A percentile compares a stretch with the other conserved stretches of the same genome.
Evolutionary conservation across 306 rosid genomes (phyloP).

Genomic region (Rubus parviflorus): DNA sequence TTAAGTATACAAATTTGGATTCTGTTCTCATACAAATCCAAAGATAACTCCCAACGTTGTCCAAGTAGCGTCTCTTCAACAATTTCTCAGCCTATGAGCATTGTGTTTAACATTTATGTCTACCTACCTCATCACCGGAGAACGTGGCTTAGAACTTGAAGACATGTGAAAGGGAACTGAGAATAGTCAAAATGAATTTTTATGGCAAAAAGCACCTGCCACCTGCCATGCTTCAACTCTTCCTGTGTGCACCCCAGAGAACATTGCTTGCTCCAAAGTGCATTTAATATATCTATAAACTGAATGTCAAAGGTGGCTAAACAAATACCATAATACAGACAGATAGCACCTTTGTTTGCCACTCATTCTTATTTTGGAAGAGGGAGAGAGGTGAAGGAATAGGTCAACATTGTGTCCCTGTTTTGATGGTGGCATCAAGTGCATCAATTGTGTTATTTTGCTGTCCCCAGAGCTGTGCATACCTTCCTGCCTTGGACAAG

Average conservation of each 20-base stretch:
- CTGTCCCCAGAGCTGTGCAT: constrained; percentile 97
- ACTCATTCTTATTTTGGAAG: constrained; percentile 1
- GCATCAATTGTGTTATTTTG: constrained; percentile 82
- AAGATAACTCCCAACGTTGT: background rate
- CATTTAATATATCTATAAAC: constrained; percentile 18
- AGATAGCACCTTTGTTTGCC: background rate
- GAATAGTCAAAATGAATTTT: background rate
- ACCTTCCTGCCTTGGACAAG: constrained; percentile 79
- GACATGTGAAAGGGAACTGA: background rate
- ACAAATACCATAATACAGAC: constrained; percentile 3
- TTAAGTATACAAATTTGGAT: background rate
- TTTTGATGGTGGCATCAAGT: constrained; percentile 57
- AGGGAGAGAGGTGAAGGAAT: constrained; percentile 14
- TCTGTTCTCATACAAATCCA: background rate
- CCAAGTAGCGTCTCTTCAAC: background rate
- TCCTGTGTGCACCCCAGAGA: background rate
- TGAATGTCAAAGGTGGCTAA: constrained; percentile 17
- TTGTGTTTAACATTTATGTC: background rate
- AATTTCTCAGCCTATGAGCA: constrained; percentile 5
- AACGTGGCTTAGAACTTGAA: background rate
- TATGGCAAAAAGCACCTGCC: background rate
- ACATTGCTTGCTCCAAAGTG: background rate
- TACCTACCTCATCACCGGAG: constrained; percentile 16
- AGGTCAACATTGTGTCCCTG: constrained; percentile 33
- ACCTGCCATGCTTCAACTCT: constrained; percentile 14